Evolutionary conservation across 768 basidiomycete genomes (phyloP).

Genomic region (Mycena latifolia): DNA sequence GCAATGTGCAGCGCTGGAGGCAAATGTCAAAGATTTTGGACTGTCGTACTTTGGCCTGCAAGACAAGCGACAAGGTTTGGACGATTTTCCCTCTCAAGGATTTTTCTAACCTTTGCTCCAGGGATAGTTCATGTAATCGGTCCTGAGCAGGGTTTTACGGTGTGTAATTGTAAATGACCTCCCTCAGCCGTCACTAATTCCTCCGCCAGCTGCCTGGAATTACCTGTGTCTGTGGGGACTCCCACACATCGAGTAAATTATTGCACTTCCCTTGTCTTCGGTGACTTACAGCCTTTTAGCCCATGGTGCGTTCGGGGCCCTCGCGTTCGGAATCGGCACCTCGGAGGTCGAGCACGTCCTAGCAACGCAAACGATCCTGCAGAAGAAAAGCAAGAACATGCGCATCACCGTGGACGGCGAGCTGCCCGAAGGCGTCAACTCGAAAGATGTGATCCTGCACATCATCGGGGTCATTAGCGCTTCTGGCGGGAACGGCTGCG

Average conservation of each 20-base stretch:
- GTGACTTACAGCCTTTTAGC: conserved; percentile 55
- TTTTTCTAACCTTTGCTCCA: conserved; percentile 39
- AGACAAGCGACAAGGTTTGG: conserved; percentile 85
- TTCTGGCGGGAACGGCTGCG: conserved; percentile 88
- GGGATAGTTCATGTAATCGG: conserved; percentile 92
- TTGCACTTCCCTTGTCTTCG: not conserved
- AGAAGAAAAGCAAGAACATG: conserved; percentile 94
- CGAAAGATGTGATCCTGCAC: conserved; percentile 91
- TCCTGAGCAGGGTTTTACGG: conserved; percentile 94
- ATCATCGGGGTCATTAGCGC: conserved; percentile 93
- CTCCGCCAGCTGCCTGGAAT: conserved; percentile 74
- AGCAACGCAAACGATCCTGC: conserved; percentile 91
- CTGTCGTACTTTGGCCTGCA: conserved; percentile 93
- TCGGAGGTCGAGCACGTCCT: conserved; percentile 96
- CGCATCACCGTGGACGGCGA: conserved; percentile 88
- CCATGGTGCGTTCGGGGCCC: conserved; percentile 92
- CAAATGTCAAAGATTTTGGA: conserved; percentile 92
- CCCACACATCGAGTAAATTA: conserved; percentile 87
- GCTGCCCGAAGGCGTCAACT: conserved; percentile 82
- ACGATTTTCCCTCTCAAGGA: not conserved
- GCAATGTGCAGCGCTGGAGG: conserved; percentile 85
- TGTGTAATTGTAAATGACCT: conserved; percentile 44
- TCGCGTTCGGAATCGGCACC: conserved; percentile 94
- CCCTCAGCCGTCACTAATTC: conserved; percentile 17
- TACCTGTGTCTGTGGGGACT: conserved; percentile 92